Conservation (phyloP, 192 early-diverging fungal genomes). For the Coemansia aciculifera region DNA sequence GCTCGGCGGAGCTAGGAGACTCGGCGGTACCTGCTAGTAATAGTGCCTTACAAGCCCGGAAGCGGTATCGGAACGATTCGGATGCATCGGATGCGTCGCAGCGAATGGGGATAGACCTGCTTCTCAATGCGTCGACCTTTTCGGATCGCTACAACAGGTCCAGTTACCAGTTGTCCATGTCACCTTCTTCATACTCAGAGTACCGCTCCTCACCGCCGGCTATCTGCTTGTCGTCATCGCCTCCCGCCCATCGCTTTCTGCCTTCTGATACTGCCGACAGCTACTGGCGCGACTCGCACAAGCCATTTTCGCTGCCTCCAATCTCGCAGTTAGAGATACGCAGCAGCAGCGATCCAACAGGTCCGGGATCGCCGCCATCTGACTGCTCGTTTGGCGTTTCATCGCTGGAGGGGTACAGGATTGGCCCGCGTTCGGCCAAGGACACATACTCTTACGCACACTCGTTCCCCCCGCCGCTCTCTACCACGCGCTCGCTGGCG, state of each 20-base stretch:
- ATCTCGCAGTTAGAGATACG: slow-evolving; percentile 34
- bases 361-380: slow-evolving; percentile 17
- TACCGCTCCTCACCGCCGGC: slow-evolving; percentile 8
- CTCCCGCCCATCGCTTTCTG: slow-evolving; percentile 6
- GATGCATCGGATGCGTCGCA: slow-evolving; percentile 25
- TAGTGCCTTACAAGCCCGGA: slow-evolving; percentile 11
- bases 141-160: slow-evolving; percentile 26
- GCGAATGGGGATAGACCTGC: slow-evolving; percentile 43
- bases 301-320: slow-evolving; percentile 24
- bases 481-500: slow-evolving; percentile 32
- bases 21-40: not conserved
- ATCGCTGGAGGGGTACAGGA: slow-evolving; percentile 38
- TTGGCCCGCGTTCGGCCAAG: slow-evolving; percentile 14
- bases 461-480: slow-evolving; percentile 37
- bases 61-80: slow-evolving; percentile 24
- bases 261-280: not conserved
- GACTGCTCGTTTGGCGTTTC: slow-evolving; percentile 25
- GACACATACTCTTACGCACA: not conserved
- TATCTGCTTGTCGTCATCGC: not conserved
- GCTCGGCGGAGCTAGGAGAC: slow-evolving; percentile 4
- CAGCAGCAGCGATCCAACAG: not conserved
- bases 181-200: slow-evolving; percentile 25
- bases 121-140: slow-evolving; percentile 47
- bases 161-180: slow-evolving; percentile 24
- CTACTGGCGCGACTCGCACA: slow-evolving; percentile 11